Conservation (phyloP, 2,329 filamentous ascomycete genomes). For the Alternaria sp. region DNA sequence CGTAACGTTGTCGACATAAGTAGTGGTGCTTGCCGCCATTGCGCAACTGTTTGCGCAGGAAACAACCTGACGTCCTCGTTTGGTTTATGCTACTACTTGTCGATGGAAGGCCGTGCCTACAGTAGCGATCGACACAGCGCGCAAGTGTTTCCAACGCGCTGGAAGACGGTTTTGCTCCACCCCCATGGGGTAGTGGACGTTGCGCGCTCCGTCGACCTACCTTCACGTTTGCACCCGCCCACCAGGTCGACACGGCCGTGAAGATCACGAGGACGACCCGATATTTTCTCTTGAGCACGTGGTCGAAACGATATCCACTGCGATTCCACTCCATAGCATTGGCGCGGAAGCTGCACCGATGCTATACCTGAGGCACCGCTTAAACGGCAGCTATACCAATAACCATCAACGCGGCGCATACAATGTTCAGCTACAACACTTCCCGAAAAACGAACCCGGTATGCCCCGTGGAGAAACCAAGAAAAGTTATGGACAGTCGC, state of each 20-base stretch:
- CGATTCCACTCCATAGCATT: background rate
- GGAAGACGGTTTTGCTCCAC: constrained; percentile 17
- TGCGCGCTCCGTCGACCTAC: background rate
- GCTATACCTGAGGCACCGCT: constrained; percentile 7
- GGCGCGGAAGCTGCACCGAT: constrained; percentile 7
- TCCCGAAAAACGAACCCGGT: constrained; percentile 15
- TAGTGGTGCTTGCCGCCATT: background rate
- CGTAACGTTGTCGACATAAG: background rate
- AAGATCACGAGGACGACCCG: constrained; percentile 9
- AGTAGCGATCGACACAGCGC: constrained; percentile 4
- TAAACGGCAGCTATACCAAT: constrained; percentile 8
- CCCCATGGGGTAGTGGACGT: constrained; percentile 25
- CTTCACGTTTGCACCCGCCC: background rate
- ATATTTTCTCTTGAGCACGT: constrained; percentile 11
- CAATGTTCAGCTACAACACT: constrained; percentile 6
- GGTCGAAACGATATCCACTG: background rate
- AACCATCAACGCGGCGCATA: background rate
- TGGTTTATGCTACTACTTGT: background rate
- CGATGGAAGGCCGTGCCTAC: background rate
- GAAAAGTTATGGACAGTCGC: background rate
- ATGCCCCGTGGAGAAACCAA: constrained; percentile 20
- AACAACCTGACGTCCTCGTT: background rate
- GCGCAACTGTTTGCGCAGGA: background rate
- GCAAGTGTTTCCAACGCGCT: constrained; percentile 9
- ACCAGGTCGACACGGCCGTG: constrained; percentile 6